Base-by-base conservation (phyloP, 495 filamentous ascomycete genomes). In the Neurospora sp. region DNA sequence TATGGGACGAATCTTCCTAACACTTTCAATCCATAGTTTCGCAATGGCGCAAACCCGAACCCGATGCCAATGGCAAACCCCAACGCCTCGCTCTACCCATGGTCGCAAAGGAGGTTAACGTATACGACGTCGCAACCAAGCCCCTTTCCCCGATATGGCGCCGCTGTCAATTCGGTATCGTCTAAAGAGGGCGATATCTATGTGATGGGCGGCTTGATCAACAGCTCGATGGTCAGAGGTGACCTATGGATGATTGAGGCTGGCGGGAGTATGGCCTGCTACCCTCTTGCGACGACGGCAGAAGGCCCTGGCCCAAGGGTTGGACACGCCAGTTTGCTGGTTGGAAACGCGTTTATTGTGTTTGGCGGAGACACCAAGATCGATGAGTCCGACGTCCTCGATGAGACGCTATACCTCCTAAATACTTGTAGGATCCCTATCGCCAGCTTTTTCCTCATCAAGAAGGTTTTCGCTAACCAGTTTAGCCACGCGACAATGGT, bases 311-410 rank as follows among this genome's bases (percentile, higher is more conserved):
- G 96, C 6, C 95, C 96, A 4, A 88, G 96, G 84, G 96, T 99
- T 42, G 96, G 96, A 12, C 96, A 99, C 85, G 88, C 96, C 6
- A 94, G 93, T 85, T 86, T 99, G 80, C 86, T 99, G 9, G 96
- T 98, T 42, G 96, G 96, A 31, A 99, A 99, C 84, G 96, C 96
- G 1, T 99, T 98, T 79, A 99, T 99, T 76, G 96, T 99, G 16
- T 99, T 97, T 80, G 96, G 96, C 37, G 96, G 96, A 77, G 96
- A 99, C 80, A 99, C 96, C 35, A 98, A 98, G 83, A 90, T 96
- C 78, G 94, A 98, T 75, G 95, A 98, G 75, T 88, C 87, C 7
- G 96, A 99, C 82, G 85, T 92, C 39, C 81, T 99, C 71, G 96
- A 99, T 77, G 95, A 98, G 82, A 98, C 95, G 9, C 83, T 99